These are phyloP conservation scores for Ailanthus altissimus DNA, from an alignment of 345 rosid species.

Conservation along the genomic window DNA sequence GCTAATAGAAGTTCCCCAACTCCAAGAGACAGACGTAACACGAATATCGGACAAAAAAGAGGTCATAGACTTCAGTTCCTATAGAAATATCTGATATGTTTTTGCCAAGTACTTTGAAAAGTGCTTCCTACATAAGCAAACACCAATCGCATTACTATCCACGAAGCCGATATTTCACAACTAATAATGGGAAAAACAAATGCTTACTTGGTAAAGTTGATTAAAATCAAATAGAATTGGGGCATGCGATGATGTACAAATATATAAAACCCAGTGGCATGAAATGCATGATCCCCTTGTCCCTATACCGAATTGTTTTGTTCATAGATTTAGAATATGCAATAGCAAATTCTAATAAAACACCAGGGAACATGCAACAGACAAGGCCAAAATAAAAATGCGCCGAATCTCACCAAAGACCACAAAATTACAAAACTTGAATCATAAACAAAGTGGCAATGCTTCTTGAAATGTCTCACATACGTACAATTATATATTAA, in stretches of 20 bases:
- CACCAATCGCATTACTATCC: neutral
- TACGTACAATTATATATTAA: neutral
- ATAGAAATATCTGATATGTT: neutral
- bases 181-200: no score
- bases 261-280: neutral
- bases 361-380: conserved; percentile 35
- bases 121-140: neutral
- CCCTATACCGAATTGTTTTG: neutral
- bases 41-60: no score
- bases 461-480: neutral
- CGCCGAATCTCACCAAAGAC: conserved; percentile 27
- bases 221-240: neutral
- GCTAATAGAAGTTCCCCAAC: no score
- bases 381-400: conserved; percentile 16
- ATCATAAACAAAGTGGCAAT: conserved; percentile 8
- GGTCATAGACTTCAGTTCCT: neutral
- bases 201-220: no score
- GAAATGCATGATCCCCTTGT: neutral
- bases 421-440: conserved; percentile 17
- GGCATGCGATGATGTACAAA: neutral
- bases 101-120: neutral
- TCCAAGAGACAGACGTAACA: no score
- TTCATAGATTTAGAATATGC: conserved; percentile 3
- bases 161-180: no score
- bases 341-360: neutral